phyloP scores from a whole-genome alignment of 2,329 filamentous ascomycete genomes.

The Incumbomyces lentus region DNA sequence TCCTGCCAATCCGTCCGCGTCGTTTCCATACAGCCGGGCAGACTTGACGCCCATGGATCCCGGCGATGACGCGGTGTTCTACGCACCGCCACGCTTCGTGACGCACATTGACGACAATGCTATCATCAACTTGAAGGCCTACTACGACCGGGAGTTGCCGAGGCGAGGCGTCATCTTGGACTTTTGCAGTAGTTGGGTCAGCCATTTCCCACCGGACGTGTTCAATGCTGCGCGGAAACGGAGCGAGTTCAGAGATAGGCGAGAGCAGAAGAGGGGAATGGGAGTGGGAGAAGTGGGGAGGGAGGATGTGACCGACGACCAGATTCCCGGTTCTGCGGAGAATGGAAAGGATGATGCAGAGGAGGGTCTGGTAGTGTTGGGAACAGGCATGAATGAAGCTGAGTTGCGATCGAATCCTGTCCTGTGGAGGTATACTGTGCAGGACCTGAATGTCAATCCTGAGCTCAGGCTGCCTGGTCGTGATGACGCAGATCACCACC shows the following conservation, averaged over 20 bases:
- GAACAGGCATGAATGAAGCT: slow-evolving; percentile 38
- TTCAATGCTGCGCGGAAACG: not conserved
- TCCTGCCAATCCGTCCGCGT: slow-evolving; percentile 10
- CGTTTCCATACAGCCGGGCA: slow-evolving; percentile 19
- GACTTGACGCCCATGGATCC: slow-evolving; percentile 21
- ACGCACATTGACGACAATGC: slow-evolving; percentile 45
- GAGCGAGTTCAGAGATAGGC: not conserved
- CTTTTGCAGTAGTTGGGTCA: slow-evolving; percentile 42
- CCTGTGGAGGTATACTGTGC: slow-evolving; percentile 25
- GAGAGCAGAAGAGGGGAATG: not conserved
- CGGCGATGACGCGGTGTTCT: slow-evolving; percentile 21
- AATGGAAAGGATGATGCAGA: too few species aligned
- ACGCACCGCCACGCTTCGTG: slow-evolving; percentile 36
- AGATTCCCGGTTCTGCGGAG: slow-evolving; percentile 18
- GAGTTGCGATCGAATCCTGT: slow-evolving; percentile 37
- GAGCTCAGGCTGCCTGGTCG: slow-evolving; percentile 20
- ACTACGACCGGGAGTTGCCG: slow-evolving; percentile 38
- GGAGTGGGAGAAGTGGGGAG: not conserved
- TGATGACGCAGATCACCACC: slow-evolving; percentile 9
- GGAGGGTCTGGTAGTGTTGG: slow-evolving; percentile 32
- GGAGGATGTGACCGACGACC: too few species aligned
- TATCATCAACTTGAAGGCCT: slow-evolving; percentile 33
- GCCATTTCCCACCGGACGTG: slow-evolving; percentile 31
- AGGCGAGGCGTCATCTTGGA: slow-evolving; percentile 36
- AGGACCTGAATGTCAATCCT: slow-evolving; percentile 37